These are phyloP conservation scores for Boletus tylopilopsis DNA, from an alignment of 768 basidiomycete genomes.

Conservation along the genomic window DNA sequence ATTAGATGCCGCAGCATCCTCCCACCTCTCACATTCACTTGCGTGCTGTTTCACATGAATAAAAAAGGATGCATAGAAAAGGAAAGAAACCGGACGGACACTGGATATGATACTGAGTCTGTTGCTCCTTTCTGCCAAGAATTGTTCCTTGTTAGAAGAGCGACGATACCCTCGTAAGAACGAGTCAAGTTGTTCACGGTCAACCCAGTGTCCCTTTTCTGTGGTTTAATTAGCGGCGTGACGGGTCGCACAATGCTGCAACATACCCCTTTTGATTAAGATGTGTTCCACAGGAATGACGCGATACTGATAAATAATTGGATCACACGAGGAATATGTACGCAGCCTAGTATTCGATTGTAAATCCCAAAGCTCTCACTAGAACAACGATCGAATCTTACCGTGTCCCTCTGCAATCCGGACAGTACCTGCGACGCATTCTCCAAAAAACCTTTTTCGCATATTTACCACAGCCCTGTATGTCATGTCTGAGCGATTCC, in stretches of 20 bases:
- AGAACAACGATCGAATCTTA: not conserved
- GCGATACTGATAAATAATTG: not conserved
- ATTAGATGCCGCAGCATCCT: not conserved
- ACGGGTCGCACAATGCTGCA: not conserved
- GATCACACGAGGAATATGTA: not conserved
- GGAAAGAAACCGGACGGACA: not conserved
- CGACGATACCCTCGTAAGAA: not conserved
- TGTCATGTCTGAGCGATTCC: not conserved
- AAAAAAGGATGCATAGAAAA: not conserved
- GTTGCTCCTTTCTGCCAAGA: not conserved
- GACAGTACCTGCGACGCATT: conserved; percentile 9
- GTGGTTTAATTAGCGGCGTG: not conserved
- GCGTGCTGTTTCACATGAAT: not conserved
- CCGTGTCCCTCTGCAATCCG: conserved; percentile 1
- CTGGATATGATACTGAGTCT: fast-evolving
- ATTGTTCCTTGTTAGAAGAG: not conserved
- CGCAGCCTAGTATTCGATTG: not conserved
- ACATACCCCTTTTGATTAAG: not conserved
- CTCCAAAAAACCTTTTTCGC: conserved; percentile 8
- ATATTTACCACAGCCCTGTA: conserved; percentile 6
- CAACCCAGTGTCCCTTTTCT: not conserved
- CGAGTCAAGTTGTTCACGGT: not conserved
- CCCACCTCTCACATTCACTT: not conserved
- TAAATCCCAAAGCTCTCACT: not conserved
- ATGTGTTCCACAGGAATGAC: not conserved